Base-by-base conservation (phyloP, 108 stramenopile species). In the Fragilariopsis cylindrus region DNA sequence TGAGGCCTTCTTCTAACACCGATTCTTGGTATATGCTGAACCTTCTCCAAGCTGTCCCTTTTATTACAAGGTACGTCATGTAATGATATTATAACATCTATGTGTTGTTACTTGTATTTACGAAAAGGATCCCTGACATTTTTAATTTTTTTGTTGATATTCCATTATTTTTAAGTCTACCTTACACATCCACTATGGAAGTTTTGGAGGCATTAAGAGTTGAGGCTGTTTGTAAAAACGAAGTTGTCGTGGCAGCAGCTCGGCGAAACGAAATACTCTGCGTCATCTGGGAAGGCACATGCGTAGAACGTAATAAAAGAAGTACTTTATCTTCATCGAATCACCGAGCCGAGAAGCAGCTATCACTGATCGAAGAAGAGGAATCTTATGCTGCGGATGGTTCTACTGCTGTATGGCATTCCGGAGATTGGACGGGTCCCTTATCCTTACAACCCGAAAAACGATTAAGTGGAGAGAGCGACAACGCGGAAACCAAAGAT, bases 11-110 rank as follows among this genome's bases (percentile, higher is more conserved):
- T 16, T 95, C 90, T 1, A 87, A 85, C 71, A 90, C 91, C 15
- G 94, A 96, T 81, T 88, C 92, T 7, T 96, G 94, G 94, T 96
- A 91, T 72, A 92, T 96, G 75, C 73, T 96, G 40, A 91, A 91
- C 62, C 75, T 96, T 4, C 77, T 96, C 44, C 86, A 82, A 67
- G 86, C 88, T 41, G 91, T 96, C 44, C 94, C 94, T 7, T 96
- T 96, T 69, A 52, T 96, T 30, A 91, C 93, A 45, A 84, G 87
- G 87, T 88, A 72, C 64, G 79, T 55, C 47, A 30, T 48, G 15
- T 40, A 13, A 3, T 60, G 1, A 7, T 41, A 41, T 60, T 30
- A 4, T 13, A 4, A 30, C 6, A 30, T 53, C 52, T 13, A 53
- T 15, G 52, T 60, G 40, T 5, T 60, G 39, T 60, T 13, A 11